Evolutionary conservation across 192 early-diverging fungal species (phyloP).

Genomic region (Mortierella claussenii): DNA sequence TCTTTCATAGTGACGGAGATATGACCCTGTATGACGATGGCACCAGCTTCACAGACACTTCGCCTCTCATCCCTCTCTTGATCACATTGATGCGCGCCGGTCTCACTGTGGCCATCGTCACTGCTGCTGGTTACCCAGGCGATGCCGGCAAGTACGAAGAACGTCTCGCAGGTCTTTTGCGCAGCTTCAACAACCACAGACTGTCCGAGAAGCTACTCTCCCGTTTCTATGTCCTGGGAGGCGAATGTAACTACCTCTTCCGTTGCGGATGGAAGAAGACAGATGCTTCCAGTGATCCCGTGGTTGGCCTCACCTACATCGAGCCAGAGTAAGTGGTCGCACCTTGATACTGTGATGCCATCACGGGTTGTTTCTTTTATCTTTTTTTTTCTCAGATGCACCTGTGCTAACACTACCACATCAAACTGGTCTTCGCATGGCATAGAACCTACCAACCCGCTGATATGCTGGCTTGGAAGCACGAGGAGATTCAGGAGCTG

Average conservation of each 20-base stretch:
- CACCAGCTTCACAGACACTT: constrained; percentile 79
- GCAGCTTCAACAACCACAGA: constrained; percentile 62
- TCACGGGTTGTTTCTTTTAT: not conserved
- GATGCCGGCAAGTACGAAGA: constrained; percentile 79
- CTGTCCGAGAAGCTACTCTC: constrained; percentile 60
- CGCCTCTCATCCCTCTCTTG: constrained; percentile 71
- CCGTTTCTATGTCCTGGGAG: constrained; percentile 86
- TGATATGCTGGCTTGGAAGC: constrained; percentile 62
- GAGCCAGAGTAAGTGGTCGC: constrained; percentile 59
- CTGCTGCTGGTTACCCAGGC: constrained; percentile 88
- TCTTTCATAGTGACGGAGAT: constrained; percentile 81
- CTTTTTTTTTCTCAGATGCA: not conserved
- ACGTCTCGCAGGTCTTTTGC: constrained; percentile 79
- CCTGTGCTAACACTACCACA: no score
- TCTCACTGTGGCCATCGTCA: constrained; percentile 87
- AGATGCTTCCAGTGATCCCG: constrained; percentile 19
- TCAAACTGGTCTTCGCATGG: not conserved
- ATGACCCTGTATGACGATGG: constrained; percentile 95
- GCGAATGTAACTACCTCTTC: constrained; percentile 94
- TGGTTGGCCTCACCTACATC: constrained; percentile 72
- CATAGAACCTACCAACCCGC: constrained; percentile 58
- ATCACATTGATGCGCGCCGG: constrained; percentile 71
- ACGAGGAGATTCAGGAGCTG: constrained; percentile 63
- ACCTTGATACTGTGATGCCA: not conserved
- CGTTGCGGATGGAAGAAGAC: constrained; percentile 65